Evolutionary conservation across 306 rosid genomes (phyloP), one percentile per base, ranked within the genome.

Genomic region (Notholithocarpus densiflorus): DNA sequence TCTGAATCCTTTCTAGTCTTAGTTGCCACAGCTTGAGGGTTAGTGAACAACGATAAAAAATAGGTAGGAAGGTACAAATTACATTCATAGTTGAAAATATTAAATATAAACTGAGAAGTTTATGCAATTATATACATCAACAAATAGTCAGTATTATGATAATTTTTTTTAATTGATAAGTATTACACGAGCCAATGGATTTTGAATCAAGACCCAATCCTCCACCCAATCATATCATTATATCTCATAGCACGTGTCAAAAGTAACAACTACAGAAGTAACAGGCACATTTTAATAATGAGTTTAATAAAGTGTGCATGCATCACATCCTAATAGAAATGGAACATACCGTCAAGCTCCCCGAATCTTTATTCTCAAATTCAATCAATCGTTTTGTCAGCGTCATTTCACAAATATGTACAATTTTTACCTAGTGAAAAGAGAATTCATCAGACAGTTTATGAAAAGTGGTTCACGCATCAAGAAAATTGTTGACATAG

Each of bases 341-440:
- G 74, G 79, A 69, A 86, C 91, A 53, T 87, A 94, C 97, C 69
- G 97, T 94, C 89, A 92, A 89, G 89, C 93, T 88, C 66, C 92
- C 90, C 59, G 97, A 92, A 68, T 92, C 93, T 6, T 97, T 94
- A 81, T 90, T 86, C 92, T 92, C 98, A 68, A 92, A 94, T 80
- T 94, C 97, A 18, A 88, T 87, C 87, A 94, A 80, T 64, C 98
- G 89, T 84, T 92, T 94, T 13, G 93, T 89, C 89, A 94, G 83
- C 32, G 95, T 94, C 76, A 90, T 92, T 80, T 94, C 98, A 83
- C 98, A 94, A 76, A 94, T 88, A 87, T 92, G 97, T 27, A 91
- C 97, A 23, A 92, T 82, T 84, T 86, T 88, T 17, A 89, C 84
- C 98, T 94, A 86, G 77, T 68, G 77, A 27, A 79, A 73, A 76